Percentiles rank a stretch among this genome's conserved stretches.
These are phyloP conservation scores for Panicum virgatum DNA, from an alignment of 202 grass and related monocot genomes.

Conservation along the genomic window DNA sequence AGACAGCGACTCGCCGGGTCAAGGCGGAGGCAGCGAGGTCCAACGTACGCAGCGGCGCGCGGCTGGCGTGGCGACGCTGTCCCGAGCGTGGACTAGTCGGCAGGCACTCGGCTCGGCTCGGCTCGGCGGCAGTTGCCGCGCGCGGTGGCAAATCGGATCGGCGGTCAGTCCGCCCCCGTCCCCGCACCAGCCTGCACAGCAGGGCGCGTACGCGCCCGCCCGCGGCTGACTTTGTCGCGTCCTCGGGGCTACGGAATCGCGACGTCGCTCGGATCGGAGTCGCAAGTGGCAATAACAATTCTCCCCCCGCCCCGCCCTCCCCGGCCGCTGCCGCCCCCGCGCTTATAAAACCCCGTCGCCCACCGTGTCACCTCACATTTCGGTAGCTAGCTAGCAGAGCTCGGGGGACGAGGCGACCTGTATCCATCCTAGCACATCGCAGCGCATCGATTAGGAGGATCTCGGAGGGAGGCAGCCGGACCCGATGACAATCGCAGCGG, in stretches of 20 bases:
- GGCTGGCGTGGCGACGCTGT: not conserved
- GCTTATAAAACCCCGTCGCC: constrained; percentile 21
- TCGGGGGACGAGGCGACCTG: not conserved
- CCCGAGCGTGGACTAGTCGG: not conserved
- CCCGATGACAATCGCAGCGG: constrained; percentile 45
- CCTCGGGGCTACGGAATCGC: constrained; percentile 19
- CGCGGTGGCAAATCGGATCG: not conserved
- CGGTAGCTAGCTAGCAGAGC: not conserved
- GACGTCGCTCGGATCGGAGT: constrained; percentile 26
- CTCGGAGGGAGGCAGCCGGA: not conserved
- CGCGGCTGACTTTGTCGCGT: constrained; percentile 36
- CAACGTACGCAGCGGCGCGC: not conserved
- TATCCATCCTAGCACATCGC: not conserved
- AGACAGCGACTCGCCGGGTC: not conserved
- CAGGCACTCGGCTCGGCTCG: not conserved
- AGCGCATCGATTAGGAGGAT: not conserved
- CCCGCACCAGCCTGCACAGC: not conserved
- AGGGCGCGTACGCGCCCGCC: not conserved
- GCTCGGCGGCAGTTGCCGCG: not conserved
- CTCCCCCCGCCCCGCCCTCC: not conserved
- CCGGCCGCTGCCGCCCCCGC: not conserved
- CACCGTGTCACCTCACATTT: not conserved
- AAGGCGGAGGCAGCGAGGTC: constrained; percentile 1
- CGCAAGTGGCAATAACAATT: constrained; percentile 5
- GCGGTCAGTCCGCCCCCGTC: too few species aligned